Evolutionary conservation across 2,329 filamentous ascomycete genomes (phyloP).

Genomic region (Penicillium sp.): DNA sequence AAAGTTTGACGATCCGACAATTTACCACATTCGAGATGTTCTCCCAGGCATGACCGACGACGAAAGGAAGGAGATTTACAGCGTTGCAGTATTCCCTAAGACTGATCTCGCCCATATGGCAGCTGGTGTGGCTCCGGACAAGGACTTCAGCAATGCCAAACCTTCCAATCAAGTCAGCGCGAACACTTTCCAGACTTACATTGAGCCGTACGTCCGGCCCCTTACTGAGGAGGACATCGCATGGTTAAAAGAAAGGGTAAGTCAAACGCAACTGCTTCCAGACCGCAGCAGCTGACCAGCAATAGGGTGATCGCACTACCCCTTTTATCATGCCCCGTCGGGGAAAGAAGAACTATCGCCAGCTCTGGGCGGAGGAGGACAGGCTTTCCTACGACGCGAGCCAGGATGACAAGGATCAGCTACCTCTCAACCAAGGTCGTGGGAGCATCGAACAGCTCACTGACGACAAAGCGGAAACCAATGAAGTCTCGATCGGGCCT

Average conservation of each 20-base stretch:
- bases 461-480: constrained; percentile 81
- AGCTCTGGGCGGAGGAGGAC: constrained; percentile 93
- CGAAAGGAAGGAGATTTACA: constrained; percentile 83
- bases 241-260: constrained; percentile 76
- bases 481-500: constrained; percentile 83
- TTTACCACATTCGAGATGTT: constrained; percentile 84
- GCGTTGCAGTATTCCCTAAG: constrained; percentile 76
- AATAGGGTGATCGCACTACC: constrained; percentile 67
- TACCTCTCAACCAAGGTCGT: constrained; percentile 75
- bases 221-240: constrained; percentile 91
- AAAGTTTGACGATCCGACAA: constrained; percentile 83
- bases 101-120: constrained; percentile 80
- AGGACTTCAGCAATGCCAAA: constrained; percentile 92
- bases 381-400: constrained; percentile 68
- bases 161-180: constrained; percentile 92
- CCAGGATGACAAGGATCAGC: constrained; percentile 59
- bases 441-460: constrained; percentile 82
- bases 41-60: constrained; percentile 73
- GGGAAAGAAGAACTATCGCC: constrained; percentile 79
- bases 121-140: constrained; percentile 83
- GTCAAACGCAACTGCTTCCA: constrained; percentile 16
- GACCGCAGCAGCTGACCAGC: constrained; percentile 8
- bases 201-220: constrained; percentile 85
- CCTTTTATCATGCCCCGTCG: constrained; percentile 84
- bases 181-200: constrained; percentile 84